These are phyloP conservation scores for Penicillium aurantiogriseum DNA, from an alignment of 2,329 filamentous ascomycete genomes.

Conservation along the genomic window DNA sequence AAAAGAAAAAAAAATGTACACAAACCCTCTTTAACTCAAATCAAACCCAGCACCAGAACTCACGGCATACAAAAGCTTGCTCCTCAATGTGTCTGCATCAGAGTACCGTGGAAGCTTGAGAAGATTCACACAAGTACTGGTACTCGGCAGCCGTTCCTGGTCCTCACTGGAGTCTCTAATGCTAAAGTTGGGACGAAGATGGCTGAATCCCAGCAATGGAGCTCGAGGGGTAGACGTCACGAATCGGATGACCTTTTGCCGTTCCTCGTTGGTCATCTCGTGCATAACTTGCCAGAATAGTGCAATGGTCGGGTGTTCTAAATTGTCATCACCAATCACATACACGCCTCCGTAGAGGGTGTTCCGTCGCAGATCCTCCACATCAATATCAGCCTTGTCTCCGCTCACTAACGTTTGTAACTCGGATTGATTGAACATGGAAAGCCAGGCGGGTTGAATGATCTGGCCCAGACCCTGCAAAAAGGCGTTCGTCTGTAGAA, in stretches of 20 bases:
- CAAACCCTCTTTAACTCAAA: constrained; percentile 44
- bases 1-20: constrained; percentile 1
- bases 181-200: constrained; percentile 80
- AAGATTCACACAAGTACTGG: constrained; percentile 93
- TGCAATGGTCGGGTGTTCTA: constrained; percentile 80
- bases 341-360: constrained; percentile 89
- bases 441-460: constrained; percentile 88
- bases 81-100: constrained; percentile 62
- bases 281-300: constrained; percentile 92
- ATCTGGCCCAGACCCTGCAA: constrained; percentile 81
- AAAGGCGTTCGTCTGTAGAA: constrained; percentile 81
- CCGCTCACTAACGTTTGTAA: constrained; percentile 91
- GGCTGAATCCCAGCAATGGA: constrained; percentile 82
- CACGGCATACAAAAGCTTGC: constrained; percentile 86
- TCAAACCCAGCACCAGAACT: constrained; percentile 92
- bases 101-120: constrained; percentile 85
- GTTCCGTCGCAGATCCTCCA: constrained; percentile 79
- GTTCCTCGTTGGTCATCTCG: constrained; percentile 69
- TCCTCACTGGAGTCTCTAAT: constrained; percentile 81
- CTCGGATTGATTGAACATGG: constrained; percentile 97
- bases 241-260: constrained; percentile 86
- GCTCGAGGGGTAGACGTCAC: constrained; percentile 91
- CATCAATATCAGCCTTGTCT: constrained; percentile 78
- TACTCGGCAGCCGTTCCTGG: constrained; percentile 77
- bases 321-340: constrained; percentile 78